These are phyloP conservation scores for Thelephora ganbajun DNA, from an alignment of 768 basidiomycete species.

Conservation along the genomic window DNA sequence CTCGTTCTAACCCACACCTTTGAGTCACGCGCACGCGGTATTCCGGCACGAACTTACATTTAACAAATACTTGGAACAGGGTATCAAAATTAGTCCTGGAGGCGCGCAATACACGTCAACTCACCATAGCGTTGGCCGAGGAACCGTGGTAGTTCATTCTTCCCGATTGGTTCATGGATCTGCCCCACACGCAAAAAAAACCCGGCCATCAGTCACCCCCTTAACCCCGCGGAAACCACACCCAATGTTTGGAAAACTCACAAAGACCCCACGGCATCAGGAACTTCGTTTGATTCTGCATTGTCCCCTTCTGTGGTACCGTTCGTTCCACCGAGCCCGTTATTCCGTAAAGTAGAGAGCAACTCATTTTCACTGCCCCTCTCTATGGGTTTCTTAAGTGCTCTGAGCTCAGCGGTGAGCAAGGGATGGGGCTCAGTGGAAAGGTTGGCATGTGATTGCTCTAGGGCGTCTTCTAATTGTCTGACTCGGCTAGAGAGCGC, in stretches of 20 bases:
- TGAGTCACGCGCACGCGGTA: background rate
- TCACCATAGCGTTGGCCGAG: slow-evolving; percentile 57
- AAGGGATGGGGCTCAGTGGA: slow-evolving; percentile 42
- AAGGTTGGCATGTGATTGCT: slow-evolving; percentile 32
- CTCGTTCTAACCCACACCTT: slow-evolving; percentile 33
- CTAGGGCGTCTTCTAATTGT: slow-evolving; percentile 55
- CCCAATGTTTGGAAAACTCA: slow-evolving; percentile 15
- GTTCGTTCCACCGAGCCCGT: slow-evolving; percentile 32
- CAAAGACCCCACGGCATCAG: slow-evolving; percentile 55
- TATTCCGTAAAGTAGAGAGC: slow-evolving; percentile 1
- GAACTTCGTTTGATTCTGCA: slow-evolving; percentile 26
- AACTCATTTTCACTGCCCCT: background rate
- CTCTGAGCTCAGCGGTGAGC: slow-evolving; percentile 43
- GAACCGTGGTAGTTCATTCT: slow-evolving; percentile 52
- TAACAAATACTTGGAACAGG: too few relatives aligned
- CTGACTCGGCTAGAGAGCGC: slow-evolving; percentile 46
- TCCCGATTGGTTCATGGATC: slow-evolving; percentile 49
- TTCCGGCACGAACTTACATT: too few relatives aligned
- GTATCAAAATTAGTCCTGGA: background rate
- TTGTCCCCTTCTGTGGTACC: slow-evolving; percentile 25
- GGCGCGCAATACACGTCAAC: slow-evolving; percentile 8
- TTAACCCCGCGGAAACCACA: background rate
- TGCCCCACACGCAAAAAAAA: slow-evolving; percentile 11
- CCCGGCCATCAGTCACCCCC: slow-evolving; percentile 7
- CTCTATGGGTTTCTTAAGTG: slow-evolving; percentile 55